Evolutionary conservation across 768 basidiomycete species (phyloP), one percentile per base, ranked within the genome.

Genomic region (Agaricus blazei): DNA sequence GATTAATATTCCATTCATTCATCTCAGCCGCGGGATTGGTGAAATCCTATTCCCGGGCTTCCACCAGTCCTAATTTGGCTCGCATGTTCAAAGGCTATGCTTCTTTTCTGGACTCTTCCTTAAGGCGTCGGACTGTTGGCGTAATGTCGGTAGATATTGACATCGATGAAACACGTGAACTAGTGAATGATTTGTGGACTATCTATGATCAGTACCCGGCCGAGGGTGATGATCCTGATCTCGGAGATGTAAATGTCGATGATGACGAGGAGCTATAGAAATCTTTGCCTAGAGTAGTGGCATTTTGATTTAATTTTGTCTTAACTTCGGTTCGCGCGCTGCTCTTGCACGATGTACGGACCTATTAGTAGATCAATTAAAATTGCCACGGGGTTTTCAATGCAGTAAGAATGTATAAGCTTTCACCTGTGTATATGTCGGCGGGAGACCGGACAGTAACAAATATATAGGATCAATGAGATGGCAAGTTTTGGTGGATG

Each of bases 151-250:
- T 72, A 52, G 77, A 75, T 15, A 67, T 82, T 19, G 78, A 83
- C 53, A 58, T 65, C 3, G 87, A 87, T 57, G 85, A 85, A 3
- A 60, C 85, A 51, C 74, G 63, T 52, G 85, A 85, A 49, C 65
- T 88, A 34, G 73, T 67, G 14, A 79, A 81, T 59, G 77, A 77
- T 40, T 62, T 88, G 46, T 86, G 87, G 85, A 77, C 74, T 19
- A 68, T 87, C 28, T 75, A 78, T 47, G 84, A 85, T 57, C 70
- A 67, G 59, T 67, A 71, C 27, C 67, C 65, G 12, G 68, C 71
- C 47, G 72, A 67, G 19, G 70, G 61, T 31, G 62, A 60, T 23
- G 58, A 49, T 31, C 58, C 51, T 9, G 64, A 51, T 24, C 23
- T 15, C 14, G 67, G 61, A 11, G 66, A 61, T 19, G 62, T 62